Evolutionary conservation across 768 basidiomycete genomes (phyloP).

Genomic region (Rhizopogon roseolus): DNA sequence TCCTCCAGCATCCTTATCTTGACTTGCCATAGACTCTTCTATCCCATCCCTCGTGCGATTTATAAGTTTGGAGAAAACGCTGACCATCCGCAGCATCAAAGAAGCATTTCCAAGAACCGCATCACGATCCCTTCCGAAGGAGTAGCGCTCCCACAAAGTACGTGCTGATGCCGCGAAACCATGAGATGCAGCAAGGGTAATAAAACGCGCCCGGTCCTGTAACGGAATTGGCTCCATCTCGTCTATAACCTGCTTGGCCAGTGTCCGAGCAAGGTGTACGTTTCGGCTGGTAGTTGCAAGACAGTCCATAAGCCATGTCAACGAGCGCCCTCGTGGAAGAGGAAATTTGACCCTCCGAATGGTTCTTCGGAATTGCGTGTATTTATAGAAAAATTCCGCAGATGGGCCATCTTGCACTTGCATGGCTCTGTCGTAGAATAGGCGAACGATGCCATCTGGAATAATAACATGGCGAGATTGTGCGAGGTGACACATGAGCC

Average conservation of each 20-base stretch:
- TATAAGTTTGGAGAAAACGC: slow-evolving; percentile 30
- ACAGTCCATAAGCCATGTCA: slow-evolving; percentile 52
- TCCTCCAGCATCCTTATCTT: slow-evolving; percentile 9
- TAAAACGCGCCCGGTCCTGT: slow-evolving; percentile 43
- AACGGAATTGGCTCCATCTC: slow-evolving; percentile 36
- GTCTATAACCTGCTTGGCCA: slow-evolving; percentile 47
- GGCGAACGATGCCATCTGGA: slow-evolving; percentile 38
- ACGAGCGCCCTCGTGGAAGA: slow-evolving; percentile 38
- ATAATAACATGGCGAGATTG: slow-evolving; percentile 28
- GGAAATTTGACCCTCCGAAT: slow-evolving; percentile 38
- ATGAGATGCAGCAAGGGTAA: slow-evolving; percentile 37
- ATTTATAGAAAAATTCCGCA: slow-evolving; percentile 43
- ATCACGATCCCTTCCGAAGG: slow-evolving; percentile 34
- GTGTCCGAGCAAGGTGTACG: slow-evolving; percentile 40
- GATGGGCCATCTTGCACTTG: slow-evolving; percentile 23
- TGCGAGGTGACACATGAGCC: slow-evolving; percentile 38
- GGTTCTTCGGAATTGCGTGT: slow-evolving; percentile 33
- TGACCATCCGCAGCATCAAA: slow-evolving; percentile 38
- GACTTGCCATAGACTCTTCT: slow-evolving; percentile 2
- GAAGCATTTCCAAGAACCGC: slow-evolving; percentile 40
- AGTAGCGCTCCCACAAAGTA: slow-evolving; percentile 53
- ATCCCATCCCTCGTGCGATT: slow-evolving; percentile 14
- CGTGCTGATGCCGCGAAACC: slow-evolving; percentile 48
- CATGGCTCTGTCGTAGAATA: slow-evolving; percentile 41
- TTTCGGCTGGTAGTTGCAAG: slow-evolving; percentile 34